Evolutionary conservation across 1,139 yeast genomes (phyloP), one percentile per base, ranked within the genome.

Genomic region (Suhomyces atakaporum): DNA sequence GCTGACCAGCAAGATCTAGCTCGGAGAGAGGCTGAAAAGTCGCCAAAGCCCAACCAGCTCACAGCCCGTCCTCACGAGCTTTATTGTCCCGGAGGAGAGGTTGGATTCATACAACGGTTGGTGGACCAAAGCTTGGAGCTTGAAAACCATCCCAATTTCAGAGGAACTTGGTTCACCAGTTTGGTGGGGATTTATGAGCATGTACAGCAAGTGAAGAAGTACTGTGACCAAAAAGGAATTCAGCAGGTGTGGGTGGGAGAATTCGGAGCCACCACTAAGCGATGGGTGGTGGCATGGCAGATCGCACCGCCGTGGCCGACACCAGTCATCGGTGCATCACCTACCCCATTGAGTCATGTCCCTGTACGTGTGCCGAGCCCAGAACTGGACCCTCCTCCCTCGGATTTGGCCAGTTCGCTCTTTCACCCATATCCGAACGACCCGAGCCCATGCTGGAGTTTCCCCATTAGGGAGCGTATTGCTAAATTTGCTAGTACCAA

Each of bases 231-330:
- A 9, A 30, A 27, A 18, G 42, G 34, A 5, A 29, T 39, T 3
- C 14, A 25, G n/a, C 38, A 36, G 3, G 19, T 38, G 3, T 36
- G 44, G 39, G 33, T 38, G 9, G 39, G 38, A 13, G 33, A 42
- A 16, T 40, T 52, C 6, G 32, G 44, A 10, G 39, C 40, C 14
- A 32, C 36, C n/a, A 54, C 58, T 3, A 43, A 42, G 10, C 36
- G 59, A 12, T 53, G 58, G 58, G 37, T 54, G 1, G 25, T 53
- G 10, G 57, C 47, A 5, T 55, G 60, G 60, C 42, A 33, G 18
- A 31, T 39, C 12, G 15, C 5, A 10, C 26, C 10, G 16, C 10
- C 26, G 26, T 15, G 5, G 7, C 10, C n/a, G 11, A 6, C 24
- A 12, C 8, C 21, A 19, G 21, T 19, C 8, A 9, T 19, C 8